Evolutionary conservation across 371 early-diverging fungal species (phyloP), one percentile per base, ranked within the genome.

Genomic region (Mucor circinelloides): DNA sequence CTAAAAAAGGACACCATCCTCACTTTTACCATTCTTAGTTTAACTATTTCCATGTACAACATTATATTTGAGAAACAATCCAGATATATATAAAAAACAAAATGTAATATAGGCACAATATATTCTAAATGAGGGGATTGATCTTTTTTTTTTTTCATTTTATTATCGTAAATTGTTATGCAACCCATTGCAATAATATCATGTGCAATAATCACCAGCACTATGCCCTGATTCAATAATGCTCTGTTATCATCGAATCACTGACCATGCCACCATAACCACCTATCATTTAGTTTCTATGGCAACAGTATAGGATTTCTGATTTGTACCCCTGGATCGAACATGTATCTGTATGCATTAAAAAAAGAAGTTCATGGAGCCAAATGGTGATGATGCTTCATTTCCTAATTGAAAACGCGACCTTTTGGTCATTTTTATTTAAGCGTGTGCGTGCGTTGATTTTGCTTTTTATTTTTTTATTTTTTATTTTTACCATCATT

Each of bases 401-500:
- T 44, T 44, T 44, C 44, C 44, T 44, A 44, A 19, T 57, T 57
- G 8, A 31, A 58, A 38, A 58, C 38, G 58, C 58, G 38, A 58
- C 17, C 58, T 58, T n/a, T n/a, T 58, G 25, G 13, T 55, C 17
- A 31, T 55, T 38, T 58, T 19, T n/a, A 21, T 36, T 58, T 40
- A 25, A 58, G 58, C n/a, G 36, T 19, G 48, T 36, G 36, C 36
- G 36, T 36, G 36, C 13, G 36, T 13, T 36, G 12, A 36, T 36
- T 36, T 36, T 36, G 10, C 13, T 10, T 1, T 13, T 13, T 36
- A 13, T 13, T 36, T 30, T 30, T 30, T 30, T 30, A 1, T 3
- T 60, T 54, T 63, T 64, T 64, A 64, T 64, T 64, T 64, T 64
- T 64, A 64, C 64, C n/a, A 15, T 30, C 21, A 56, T 56, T 64